These are phyloP conservation scores for Puccinellia tenuiflora DNA, from an alignment of 176 grass and related monocot genomes.

Conservation along the genomic window DNA sequence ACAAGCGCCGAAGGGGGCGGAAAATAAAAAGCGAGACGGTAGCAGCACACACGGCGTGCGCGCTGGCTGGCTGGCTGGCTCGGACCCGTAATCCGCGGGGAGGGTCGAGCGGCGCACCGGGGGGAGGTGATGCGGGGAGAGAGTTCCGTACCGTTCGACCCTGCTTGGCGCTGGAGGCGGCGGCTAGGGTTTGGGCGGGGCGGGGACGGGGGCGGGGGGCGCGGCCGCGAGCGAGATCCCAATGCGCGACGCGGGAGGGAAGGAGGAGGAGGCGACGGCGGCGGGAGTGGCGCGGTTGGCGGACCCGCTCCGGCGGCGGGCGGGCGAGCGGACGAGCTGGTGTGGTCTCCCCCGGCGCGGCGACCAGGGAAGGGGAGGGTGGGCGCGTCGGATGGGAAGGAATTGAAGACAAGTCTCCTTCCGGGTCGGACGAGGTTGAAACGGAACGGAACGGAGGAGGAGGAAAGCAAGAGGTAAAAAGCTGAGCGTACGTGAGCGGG, in stretches of 20 bases:
- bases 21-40: no score
- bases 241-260: neutral
- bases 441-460: no score
- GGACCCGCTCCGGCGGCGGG: neutral
- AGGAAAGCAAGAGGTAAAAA: no score
- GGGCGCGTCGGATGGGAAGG: neutral
- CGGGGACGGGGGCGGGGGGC: neutral
- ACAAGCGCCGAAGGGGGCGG: no score
- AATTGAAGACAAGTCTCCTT: no score
- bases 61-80: neutral
- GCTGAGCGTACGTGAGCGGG: no score
- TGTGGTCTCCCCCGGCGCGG: neutral
- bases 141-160: neutral
- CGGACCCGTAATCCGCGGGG: neutral
- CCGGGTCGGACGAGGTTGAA: no score
- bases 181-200: neutral
- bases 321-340: neutral
- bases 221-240: conserved; percentile 41
- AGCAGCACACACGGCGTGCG: neutral
- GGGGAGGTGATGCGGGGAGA: neutral
- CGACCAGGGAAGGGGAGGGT: neutral
- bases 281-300: neutral
- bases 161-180: neutral
- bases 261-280: no score
- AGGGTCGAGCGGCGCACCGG: neutral